These are phyloP conservation scores for Davidsoniella virescens DNA, from an alignment of 2,329 filamentous ascomycete species.

Conservation along the genomic window DNA sequence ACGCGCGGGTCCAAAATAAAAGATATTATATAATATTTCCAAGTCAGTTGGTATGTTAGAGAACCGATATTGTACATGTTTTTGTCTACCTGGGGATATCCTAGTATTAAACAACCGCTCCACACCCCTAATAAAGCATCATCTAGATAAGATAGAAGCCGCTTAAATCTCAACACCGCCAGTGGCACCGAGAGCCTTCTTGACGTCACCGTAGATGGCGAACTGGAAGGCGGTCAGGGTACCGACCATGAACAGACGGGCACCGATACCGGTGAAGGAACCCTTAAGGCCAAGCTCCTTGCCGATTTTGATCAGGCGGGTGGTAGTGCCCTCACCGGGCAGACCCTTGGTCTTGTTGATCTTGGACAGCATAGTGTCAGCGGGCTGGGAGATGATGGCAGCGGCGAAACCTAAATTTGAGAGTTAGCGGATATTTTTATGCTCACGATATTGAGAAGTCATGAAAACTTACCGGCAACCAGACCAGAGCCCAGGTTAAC, in stretches of 20 bases:
- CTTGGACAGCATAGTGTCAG: conserved; percentile 87
- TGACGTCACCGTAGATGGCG: conserved; percentile 70
- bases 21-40: too few relatives aligned
- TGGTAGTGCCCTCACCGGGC: conserved; percentile 68
- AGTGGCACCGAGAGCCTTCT: conserved; percentile 52
- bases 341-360: conserved; percentile 90
- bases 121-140: conserved; percentile 3
- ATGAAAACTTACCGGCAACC: conserved; percentile 20
- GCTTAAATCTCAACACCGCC: conserved; percentile 58
- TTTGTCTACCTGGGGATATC: conserved; percentile 13
- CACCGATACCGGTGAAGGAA: conserved; percentile 66
- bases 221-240: conserved; percentile 68
- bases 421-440: conserved; percentile 23
- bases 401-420: conserved; percentile 44
- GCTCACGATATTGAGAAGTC: too few relatives aligned
- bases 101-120: conserved; percentile 13
- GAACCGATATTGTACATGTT: conserved; percentile 13
- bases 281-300: conserved; percentile 70
- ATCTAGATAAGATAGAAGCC: background rate
- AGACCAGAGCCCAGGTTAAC: conserved; percentile 54
- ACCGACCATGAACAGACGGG: conserved; percentile 48
- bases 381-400: conserved; percentile 73
- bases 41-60: background rate
- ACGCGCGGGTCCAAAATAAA: too few relatives aligned
- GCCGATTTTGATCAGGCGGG: conserved; percentile 72